These are phyloP conservation scores for Suillus subaureus DNA, from an alignment of 768 basidiomycete species.

Conservation along the genomic window DNA sequence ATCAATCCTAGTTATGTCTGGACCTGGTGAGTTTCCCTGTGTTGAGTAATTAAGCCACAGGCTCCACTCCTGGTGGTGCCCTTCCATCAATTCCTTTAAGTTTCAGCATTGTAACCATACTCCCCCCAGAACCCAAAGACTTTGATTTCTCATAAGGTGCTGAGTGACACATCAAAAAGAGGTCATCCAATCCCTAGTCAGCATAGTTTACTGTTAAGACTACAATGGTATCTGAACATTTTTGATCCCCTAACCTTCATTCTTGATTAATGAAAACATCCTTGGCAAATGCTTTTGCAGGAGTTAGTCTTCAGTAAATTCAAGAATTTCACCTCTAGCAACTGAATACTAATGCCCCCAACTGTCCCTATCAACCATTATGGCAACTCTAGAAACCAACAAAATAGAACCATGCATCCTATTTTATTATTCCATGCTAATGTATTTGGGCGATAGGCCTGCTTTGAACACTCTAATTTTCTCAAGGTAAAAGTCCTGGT, in stretches of 20 bases:
- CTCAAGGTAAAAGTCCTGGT: slow-evolving; percentile 82
- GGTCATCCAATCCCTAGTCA: slow-evolving; percentile 74
- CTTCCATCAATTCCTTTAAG: slow-evolving; percentile 21
- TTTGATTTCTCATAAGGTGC: slow-evolving; percentile 88
- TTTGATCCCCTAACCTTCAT: slow-evolving; percentile 86
- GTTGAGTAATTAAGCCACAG: slow-evolving; percentile 69
- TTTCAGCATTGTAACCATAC: no score
- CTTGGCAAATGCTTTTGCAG: slow-evolving; percentile 85
- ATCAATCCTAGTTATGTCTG: slow-evolving; percentile 33
- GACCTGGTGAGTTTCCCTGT: no score
- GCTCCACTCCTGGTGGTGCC: slow-evolving; percentile 65
- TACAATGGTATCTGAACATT: slow-evolving; percentile 84
- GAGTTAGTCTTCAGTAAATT: slow-evolving; percentile 81
- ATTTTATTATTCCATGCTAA: slow-evolving; percentile 85
- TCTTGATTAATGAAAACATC: slow-evolving; percentile 87
- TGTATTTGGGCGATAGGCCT: slow-evolving; percentile 75
- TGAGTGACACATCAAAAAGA: slow-evolving; percentile 70
- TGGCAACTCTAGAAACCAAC: slow-evolving; percentile 81
- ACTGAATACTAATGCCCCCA: slow-evolving; percentile 82
- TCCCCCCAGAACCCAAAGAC: slow-evolving; percentile 80
- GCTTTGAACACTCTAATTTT: slow-evolving; percentile 86
- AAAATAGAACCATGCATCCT: slow-evolving; percentile 82
- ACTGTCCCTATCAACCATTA: slow-evolving; percentile 85
- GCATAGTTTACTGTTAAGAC: slow-evolving; percentile 86
- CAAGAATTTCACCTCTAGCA: slow-evolving; percentile 88